phyloP scores from a whole-genome alignment of 805 yeast genomes.

The Candida peoriensis region DNA sequence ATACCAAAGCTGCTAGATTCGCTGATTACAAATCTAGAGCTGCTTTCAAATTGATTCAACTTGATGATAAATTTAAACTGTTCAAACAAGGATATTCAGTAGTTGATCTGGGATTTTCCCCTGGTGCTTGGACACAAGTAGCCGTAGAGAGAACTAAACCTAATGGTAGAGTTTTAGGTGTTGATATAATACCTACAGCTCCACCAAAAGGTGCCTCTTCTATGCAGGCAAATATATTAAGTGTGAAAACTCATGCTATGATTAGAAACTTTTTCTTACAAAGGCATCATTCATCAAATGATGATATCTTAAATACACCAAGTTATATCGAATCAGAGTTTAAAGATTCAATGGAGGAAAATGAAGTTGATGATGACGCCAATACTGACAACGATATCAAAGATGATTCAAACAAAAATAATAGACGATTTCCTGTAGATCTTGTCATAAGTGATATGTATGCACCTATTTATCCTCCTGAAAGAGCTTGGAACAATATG shows the following conservation, averaged over 20 bases:
- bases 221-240: slow-evolving; percentile 84
- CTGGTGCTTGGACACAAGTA: slow-evolving; percentile 94
- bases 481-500: slow-evolving; percentile 53
- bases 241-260: slow-evolving; percentile 53
- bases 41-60: slow-evolving; percentile 79
- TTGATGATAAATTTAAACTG: slow-evolving; percentile 58
- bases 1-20: slow-evolving; percentile 59
- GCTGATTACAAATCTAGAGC: slow-evolving; percentile 76
- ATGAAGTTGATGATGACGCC: slow-evolving; percentile 10
- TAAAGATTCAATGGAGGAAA: slow-evolving; percentile 9
- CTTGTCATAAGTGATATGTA: slow-evolving; percentile 79
- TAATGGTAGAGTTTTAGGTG: slow-evolving; percentile 63
- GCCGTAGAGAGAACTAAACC: slow-evolving; percentile 50
- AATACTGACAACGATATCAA: no score
- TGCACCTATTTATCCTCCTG: slow-evolving; percentile 52
- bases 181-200: slow-evolving; percentile 70
- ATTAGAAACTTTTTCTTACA: slow-evolving; percentile 45
- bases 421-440: slow-evolving; percentile 58
- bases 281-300: slow-evolving; percentile 5
- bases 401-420: neutral
- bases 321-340: slow-evolving; percentile 28
- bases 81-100: slow-evolving; percentile 56
- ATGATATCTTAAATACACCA: slow-evolving; percentile 17
- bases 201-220: slow-evolving; percentile 81
- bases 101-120: slow-evolving; percentile 88